These are phyloP conservation scores for Claviceps purpurea DNA, from an alignment of 2,329 filamentous ascomycete genomes.

Conservation along the genomic window DNA sequence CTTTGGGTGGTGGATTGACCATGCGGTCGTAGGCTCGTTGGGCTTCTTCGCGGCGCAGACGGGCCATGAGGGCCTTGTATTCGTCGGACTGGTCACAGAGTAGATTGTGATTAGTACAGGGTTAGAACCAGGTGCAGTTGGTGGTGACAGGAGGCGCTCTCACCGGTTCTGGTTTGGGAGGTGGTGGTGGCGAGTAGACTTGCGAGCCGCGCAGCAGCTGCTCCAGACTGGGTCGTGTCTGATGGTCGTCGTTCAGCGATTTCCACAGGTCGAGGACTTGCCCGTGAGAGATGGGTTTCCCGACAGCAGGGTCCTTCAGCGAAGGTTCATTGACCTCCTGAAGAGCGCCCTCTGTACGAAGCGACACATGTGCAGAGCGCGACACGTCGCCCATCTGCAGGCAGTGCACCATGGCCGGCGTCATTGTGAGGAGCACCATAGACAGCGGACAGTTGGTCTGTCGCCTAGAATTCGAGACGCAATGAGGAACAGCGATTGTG, in stretches of 20 bases:
- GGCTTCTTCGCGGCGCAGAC: slow-evolving; percentile 73
- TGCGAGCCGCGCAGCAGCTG: slow-evolving; percentile 55
- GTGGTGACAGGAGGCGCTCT: slow-evolving; percentile 15
- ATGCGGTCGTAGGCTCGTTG: slow-evolving; percentile 70
- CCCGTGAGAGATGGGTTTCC: slow-evolving; percentile 57
- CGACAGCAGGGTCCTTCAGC: slow-evolving; percentile 36
- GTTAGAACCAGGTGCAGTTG: slow-evolving; percentile 6
- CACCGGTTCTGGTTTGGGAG: slow-evolving; percentile 66
- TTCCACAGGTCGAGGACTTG: slow-evolving; percentile 54
- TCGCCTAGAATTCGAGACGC: too few species aligned
- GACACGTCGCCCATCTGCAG: slow-evolving; percentile 25
- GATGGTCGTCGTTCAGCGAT: slow-evolving; percentile 21
- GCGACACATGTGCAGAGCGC: not conserved
- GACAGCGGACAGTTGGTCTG: too few species aligned
- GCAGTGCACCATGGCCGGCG: slow-evolving; percentile 50
- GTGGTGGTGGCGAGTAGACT: slow-evolving; percentile 67
- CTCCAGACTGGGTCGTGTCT: slow-evolving; percentile 43
- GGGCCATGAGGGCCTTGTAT: slow-evolving; percentile 79
- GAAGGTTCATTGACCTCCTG: slow-evolving; percentile 29
- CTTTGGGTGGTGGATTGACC: slow-evolving; percentile 43
- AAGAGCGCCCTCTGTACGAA: slow-evolving; percentile 6
- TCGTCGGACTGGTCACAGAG: slow-evolving; percentile 47
- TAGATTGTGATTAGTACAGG: not conserved
- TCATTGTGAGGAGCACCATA: slow-evolving; percentile 75
- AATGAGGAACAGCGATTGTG: too few species aligned